Conservation (phyloP, 2,329 filamentous ascomycete genomes). For the Metarhizium humberi region DNA sequence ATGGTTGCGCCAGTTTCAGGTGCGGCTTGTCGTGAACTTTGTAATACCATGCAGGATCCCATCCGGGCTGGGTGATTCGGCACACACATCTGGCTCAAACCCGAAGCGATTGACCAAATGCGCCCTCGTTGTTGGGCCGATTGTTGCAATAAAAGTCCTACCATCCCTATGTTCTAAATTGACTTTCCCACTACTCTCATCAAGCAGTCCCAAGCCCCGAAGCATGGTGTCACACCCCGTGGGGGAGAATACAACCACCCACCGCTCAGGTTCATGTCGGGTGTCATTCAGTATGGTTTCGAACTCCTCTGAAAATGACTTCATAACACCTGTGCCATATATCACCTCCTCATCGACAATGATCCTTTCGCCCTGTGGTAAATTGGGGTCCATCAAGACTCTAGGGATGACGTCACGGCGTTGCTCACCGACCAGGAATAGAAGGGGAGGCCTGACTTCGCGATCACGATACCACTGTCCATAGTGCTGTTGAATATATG, state of each 20-base stretch:
- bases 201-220: slow-evolving; percentile 40
- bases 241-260: slow-evolving; percentile 69
- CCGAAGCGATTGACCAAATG: slow-evolving; percentile 57
- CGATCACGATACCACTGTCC: slow-evolving; percentile 36
- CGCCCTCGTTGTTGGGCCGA: slow-evolving; percentile 84
- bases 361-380: slow-evolving; percentile 45
- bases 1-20: not conserved
- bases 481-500: slow-evolving; percentile 74
- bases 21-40: not conserved
- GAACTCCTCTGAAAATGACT: slow-evolving; percentile 65
- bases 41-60: slow-evolving; percentile 65
- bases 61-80: slow-evolving; percentile 71
- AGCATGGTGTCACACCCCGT: slow-evolving; percentile 55
- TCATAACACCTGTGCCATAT: slow-evolving; percentile 79
- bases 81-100: slow-evolving; percentile 69
- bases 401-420: slow-evolving; percentile 83
- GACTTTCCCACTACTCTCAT: slow-evolving; percentile 33
- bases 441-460: slow-evolving; percentile 48
- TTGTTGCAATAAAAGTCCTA: slow-evolving; percentile 66
- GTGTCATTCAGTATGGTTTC: slow-evolving; percentile 37
- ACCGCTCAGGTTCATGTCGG: slow-evolving; percentile 35
- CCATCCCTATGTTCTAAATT: slow-evolving; percentile 19
- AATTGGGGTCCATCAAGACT: slow-evolving; percentile 52
- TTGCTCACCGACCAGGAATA: slow-evolving; percentile 88
- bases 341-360: slow-evolving; percentile 70